Evolutionary conservation across 83 land plant species (phyloP).

Genomic region (Picea engelmannii): DNA sequence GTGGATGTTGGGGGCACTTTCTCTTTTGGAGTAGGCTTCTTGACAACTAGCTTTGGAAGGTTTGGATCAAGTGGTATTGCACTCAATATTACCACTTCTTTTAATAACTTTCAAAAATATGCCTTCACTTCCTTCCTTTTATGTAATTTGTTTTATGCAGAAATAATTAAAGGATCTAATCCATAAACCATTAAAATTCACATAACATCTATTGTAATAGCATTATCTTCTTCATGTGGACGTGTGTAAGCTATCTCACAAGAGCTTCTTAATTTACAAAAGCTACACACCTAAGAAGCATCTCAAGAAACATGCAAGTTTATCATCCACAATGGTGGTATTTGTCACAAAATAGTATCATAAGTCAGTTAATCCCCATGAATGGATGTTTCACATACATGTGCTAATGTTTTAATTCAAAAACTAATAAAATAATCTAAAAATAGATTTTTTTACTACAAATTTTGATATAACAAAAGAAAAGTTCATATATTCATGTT

Average conservation of each 20-base stretch:
- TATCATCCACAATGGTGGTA: neutral
- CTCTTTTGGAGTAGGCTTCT: constrained; percentile 21
- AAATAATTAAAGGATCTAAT: constrained; percentile 57
- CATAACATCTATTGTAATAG: constrained; percentile 61
- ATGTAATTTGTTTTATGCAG: constrained; percentile 44
- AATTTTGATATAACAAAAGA: no score
- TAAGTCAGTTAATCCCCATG: no score
- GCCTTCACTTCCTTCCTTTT: constrained; percentile 41
- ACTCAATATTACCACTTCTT: constrained; percentile 65
- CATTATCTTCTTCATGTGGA: constrained; percentile 54
- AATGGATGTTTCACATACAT: no score
- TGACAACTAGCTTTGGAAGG: constrained; percentile 60
- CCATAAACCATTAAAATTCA: constrained; percentile 57
- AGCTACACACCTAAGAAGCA: constrained; percentile 58
- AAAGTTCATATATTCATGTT: no score
- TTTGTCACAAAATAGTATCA: no score
- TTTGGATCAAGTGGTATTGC: constrained; percentile 70
- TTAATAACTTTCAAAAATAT: constrained; percentile 55
- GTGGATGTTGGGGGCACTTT: neutral
- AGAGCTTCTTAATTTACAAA: constrained; percentile 50
- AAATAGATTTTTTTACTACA: no score
- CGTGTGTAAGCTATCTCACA: constrained; percentile 15
- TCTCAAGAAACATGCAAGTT: neutral
- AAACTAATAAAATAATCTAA: no score
- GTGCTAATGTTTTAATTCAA: no score